Conservation (phyloP, 257 asterid species). For the Capsicum chinense region DNA sequence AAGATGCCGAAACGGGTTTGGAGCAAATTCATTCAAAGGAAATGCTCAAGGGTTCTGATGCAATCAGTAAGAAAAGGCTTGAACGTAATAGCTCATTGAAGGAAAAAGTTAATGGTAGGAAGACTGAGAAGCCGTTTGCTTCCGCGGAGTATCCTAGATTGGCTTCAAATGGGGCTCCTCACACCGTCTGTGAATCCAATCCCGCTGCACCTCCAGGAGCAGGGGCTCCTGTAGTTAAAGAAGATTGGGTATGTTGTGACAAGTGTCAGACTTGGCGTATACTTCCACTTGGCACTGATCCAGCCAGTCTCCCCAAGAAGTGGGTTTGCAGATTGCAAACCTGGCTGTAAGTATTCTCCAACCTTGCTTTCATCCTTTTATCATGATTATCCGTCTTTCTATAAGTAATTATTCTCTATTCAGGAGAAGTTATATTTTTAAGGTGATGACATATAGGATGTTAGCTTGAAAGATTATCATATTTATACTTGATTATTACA, state of each 20-base stretch:
- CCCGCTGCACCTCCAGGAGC: constrained; percentile 58
- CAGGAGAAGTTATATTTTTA: not conserved
- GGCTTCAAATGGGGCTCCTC: constrained; percentile 50
- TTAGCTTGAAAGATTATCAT: not conserved
- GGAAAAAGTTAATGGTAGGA: constrained; percentile 51
- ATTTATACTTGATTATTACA: constrained; percentile 32
- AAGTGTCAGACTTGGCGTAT: constrained; percentile 89
- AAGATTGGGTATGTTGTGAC: constrained; percentile 93
- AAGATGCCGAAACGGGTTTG: constrained; percentile 62
- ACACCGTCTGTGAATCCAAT: constrained; percentile 49
- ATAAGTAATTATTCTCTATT: not conserved
- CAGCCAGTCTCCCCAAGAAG: constrained; percentile 81
- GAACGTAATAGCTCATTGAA: constrained; percentile 46
- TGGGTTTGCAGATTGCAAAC: constrained; percentile 94
- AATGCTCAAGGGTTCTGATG: constrained; percentile 52
- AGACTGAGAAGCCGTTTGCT: constrained; percentile 48
- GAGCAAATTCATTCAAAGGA: constrained; percentile 55
- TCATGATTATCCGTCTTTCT: constrained; percentile 25
- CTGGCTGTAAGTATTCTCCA: constrained; percentile 88
- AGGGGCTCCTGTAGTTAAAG: constrained; percentile 65
- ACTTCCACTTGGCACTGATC: constrained; percentile 90
- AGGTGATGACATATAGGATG: constrained; percentile 9
- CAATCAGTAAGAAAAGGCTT: constrained; percentile 47
- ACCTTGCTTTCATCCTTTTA: not conserved
- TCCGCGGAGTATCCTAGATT: constrained; percentile 44